Evolutionary conservation across 495 filamentous ascomycete genomes (phyloP).

Genomic region (Chlorociboria aeruginascens): DNA sequence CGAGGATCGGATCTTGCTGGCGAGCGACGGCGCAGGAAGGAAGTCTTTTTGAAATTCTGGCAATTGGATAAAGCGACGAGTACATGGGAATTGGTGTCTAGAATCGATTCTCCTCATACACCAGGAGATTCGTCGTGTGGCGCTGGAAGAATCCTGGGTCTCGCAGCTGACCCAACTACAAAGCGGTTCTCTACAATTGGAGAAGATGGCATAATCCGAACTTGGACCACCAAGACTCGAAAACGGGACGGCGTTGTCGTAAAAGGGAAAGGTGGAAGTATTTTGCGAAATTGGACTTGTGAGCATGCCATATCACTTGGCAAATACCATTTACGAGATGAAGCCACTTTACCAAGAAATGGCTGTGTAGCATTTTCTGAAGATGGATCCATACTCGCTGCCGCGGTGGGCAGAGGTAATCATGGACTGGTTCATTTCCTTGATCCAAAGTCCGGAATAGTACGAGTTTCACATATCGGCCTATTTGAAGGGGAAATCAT

Average conservation of each 20-base stretch:
- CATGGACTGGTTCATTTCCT: constrained; percentile 45
- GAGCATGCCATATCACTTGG: constrained; percentile 45
- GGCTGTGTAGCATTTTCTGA: constrained; percentile 62
- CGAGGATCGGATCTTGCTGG: constrained; percentile 23
- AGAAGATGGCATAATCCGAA: constrained; percentile 58
- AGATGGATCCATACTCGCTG: constrained; percentile 79
- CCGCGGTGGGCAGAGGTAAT: constrained; percentile 26
- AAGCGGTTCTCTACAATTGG: constrained; percentile 75
- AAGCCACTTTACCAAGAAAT: constrained; percentile 15
- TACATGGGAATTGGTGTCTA: constrained; percentile 61
- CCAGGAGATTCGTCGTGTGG: constrained; percentile 13
- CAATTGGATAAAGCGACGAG: constrained; percentile 49
- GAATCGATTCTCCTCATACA: constrained; percentile 75
- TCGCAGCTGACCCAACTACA: constrained; percentile 52
- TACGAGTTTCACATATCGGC: constrained; percentile 40
- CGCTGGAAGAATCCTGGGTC: constrained; percentile 51
- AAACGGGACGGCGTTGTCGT: constrained; percentile 49
- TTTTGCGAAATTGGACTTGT: constrained; percentile 62
- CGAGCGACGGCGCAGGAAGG: constrained; percentile 39
- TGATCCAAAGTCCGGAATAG: constrained; percentile 41
- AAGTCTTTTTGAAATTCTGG: constrained; percentile 89
- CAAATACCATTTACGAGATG: constrained; percentile 23
- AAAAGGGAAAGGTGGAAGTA: constrained; percentile 36
- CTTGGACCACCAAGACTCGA: constrained; percentile 63
- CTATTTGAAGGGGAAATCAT: constrained; percentile 41